These are phyloP conservation scores for Malbranchea cinnamomea DNA, from an alignment of 2,329 filamentous ascomycete genomes.

Conservation along the genomic window DNA sequence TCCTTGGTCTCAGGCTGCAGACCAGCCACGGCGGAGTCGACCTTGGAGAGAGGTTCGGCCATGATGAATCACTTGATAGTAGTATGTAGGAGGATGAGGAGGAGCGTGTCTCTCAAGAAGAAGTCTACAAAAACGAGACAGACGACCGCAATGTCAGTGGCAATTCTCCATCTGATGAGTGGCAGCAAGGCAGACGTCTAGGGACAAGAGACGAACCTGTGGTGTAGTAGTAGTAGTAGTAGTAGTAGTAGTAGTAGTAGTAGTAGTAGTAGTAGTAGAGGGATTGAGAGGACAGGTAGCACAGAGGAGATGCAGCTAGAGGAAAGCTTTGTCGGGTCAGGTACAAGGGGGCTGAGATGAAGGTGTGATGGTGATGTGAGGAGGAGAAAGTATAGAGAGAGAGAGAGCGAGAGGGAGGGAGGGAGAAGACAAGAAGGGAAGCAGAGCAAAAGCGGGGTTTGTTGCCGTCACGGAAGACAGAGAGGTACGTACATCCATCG, in stretches of 20 bases:
- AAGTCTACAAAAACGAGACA: too few species aligned
- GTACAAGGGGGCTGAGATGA: conserved; percentile 2
- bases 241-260: conserved; percentile 1
- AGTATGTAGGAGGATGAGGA: conserved; percentile 3
- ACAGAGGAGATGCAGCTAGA: too few species aligned
- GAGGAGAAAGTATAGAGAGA: conserved; percentile 5
- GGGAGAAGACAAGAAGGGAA: conserved; percentile 4
- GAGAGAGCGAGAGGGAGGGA: conserved; percentile 7
- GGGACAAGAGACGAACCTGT: conserved; percentile 2
- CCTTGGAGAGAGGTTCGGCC: conserved; percentile 60
- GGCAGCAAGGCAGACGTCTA: not conserved
- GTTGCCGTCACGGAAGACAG: conserved; percentile 4
- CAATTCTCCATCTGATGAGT: too few species aligned
- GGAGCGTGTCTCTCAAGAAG: not conserved
- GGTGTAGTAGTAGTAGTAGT: conserved; percentile 4
- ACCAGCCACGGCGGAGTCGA: conserved; percentile 83
- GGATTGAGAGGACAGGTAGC: not conserved
- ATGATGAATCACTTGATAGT: conserved; percentile 24
- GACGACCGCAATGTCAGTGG: too few species aligned
- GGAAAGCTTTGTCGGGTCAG: too few species aligned
- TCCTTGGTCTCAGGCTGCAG: conserved; percentile 43
- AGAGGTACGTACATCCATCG: conserved; percentile 5
- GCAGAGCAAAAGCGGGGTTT: conserved; percentile 6
- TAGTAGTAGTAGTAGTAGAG: conserved; percentile 4
- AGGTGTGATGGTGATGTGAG: conserved; percentile 7